Conservation (phyloP, 768 basidiomycete species). For the Gyrodon lividus region DNA sequence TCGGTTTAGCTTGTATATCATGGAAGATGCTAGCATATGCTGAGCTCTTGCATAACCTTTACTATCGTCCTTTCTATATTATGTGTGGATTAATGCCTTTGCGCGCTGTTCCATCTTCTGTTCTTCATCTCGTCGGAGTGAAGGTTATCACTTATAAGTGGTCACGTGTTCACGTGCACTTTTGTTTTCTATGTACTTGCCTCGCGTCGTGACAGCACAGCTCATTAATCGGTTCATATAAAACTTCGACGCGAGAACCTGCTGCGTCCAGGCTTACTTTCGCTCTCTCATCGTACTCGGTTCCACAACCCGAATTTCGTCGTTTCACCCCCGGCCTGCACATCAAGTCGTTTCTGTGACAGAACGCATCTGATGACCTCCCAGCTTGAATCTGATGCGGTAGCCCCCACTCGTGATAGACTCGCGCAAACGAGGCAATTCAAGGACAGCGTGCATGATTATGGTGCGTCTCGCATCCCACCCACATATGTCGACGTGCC, state of each 20-base stretch:
- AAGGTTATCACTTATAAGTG: background rate
- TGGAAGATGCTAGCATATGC: too few species aligned
- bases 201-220: background rate
- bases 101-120: too few species aligned
- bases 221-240: background rate
- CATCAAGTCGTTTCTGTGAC: background rate
- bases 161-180: background rate
- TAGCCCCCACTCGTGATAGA: background rate
- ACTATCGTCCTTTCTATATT: too few species aligned
- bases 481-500: background rate
- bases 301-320: background rate
- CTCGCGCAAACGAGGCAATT: constrained; percentile 22
- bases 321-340: background rate
- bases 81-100: too few species aligned
- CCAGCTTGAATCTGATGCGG: background rate
- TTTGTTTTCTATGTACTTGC: background rate
- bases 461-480: constrained; percentile 28
- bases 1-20: too few species aligned
- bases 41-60: too few species aligned
- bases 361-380: background rate
- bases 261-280: background rate
- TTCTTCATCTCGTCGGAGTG: too few species aligned
- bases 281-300: background rate
- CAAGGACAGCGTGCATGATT: constrained; percentile 44
- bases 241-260: background rate